Percentiles rank a stretch among this genome's conserved stretches.
These are phyloP conservation scores for Amaranthus cruentus DNA, from an alignment of 148 eudicot genomes.

Conservation along the genomic window DNA sequence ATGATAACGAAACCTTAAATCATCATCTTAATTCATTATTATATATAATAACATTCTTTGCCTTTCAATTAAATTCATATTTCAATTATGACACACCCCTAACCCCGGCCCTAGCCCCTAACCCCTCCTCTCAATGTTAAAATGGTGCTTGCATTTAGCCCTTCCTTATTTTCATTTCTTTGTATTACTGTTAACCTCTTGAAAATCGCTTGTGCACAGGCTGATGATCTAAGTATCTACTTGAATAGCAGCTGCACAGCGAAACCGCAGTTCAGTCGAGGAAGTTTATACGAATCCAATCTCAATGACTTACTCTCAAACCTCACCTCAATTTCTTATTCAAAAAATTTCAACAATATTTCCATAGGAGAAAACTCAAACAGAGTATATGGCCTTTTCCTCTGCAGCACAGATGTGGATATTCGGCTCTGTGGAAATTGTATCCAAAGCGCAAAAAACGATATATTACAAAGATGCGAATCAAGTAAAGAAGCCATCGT, in stretches of 20 bases:
- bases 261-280: neutral
- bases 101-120: too few species aligned
- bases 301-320: slow-evolving; percentile 13
- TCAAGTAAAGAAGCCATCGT: slow-evolving; percentile 22
- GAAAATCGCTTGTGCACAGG: neutral
- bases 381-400: slow-evolving; percentile 25
- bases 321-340: slow-evolving; percentile 11
- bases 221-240: neutral
- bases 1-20: too few species aligned
- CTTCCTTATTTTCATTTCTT: neutral
- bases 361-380: slow-evolving; percentile 7
- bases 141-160: too few species aligned
- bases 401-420: neutral
- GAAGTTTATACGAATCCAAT: slow-evolving; percentile 16
- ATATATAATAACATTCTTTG: too few species aligned
- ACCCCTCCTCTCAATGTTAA: too few species aligned
- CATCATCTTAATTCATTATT: too few species aligned
- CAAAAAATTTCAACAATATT: slow-evolving; percentile 12
- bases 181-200: neutral
- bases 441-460: slow-evolving; percentile 10
- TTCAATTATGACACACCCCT: too few species aligned
- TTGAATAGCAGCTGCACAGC: slow-evolving; percentile 15
- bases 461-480: slow-evolving; percentile 8
- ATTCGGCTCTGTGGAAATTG: slow-evolving; percentile 19
- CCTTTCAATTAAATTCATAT: too few species aligned